These are phyloP conservation scores for Nakazawaea siamensis DNA, from an alignment of 805 yeast genomes.

Conservation along the genomic window DNA sequence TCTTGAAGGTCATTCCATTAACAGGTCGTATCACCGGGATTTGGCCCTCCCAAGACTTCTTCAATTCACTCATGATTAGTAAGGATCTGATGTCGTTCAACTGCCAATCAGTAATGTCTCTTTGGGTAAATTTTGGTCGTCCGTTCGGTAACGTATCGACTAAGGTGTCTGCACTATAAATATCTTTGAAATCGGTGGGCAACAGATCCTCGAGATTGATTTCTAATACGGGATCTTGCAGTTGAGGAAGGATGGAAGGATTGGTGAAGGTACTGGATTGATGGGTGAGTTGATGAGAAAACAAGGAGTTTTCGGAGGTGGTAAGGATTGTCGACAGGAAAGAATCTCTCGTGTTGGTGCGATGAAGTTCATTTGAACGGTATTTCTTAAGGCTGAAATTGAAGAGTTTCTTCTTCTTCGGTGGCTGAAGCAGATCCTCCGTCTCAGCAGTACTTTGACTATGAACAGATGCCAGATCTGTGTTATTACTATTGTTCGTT, in stretches of 20 bases:
- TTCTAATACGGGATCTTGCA: constrained; percentile 8
- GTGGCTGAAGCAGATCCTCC: constrained; percentile 3
- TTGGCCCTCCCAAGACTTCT: constrained; percentile 48
- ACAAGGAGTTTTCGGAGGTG: constrained; percentile 2
- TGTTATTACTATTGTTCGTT: neutral
- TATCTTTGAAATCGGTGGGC: constrained; percentile 43
- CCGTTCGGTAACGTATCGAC: constrained; percentile 45
- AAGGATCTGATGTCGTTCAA: constrained; percentile 61
- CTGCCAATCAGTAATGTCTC: constrained; percentile 64
- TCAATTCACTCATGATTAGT: constrained; percentile 40
- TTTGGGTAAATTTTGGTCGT: constrained; percentile 53
- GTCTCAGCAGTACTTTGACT: neutral
- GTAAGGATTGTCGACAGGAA: neutral
- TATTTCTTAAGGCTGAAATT: neutral
- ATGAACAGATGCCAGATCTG: neutral
- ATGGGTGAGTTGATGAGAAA: constrained; percentile 3
- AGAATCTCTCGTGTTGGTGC: neutral
- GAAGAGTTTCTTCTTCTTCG: constrained; percentile 9
- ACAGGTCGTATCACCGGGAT: constrained; percentile 33
- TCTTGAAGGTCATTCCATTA: constrained; percentile 30
- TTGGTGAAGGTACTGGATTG: constrained; percentile 8
- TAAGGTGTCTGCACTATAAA: constrained; percentile 50
- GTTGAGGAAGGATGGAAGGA: too few species aligned
- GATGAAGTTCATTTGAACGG: constrained; percentile 1
- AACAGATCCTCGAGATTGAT: constrained; percentile 37